phyloP scores from a whole-genome alignment of 2,329 filamentous ascomycete genomes.

The Pseudogymnoascus sp. region DNA sequence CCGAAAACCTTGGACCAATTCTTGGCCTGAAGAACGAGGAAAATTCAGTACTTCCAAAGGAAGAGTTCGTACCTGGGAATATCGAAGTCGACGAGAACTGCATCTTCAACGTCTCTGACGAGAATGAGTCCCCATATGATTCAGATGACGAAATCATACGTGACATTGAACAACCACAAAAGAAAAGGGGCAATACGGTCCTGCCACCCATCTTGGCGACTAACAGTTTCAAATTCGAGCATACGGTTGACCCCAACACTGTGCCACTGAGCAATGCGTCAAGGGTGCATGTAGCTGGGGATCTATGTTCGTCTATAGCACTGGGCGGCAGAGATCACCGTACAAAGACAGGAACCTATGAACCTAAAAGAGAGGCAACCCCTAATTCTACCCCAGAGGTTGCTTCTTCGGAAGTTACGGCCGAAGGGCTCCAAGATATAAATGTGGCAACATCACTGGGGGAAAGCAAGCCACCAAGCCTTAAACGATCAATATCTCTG shows the following conservation, averaged over 20 bases:
- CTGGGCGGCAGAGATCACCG: neutral
- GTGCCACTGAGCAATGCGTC: neutral
- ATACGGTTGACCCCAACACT: neutral
- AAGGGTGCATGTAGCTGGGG: neutral
- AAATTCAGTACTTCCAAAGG: slow-evolving; percentile 16
- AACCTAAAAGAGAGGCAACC: neutral
- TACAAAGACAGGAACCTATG: neutral
- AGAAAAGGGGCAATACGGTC: neutral
- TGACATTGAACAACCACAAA: slow-evolving; percentile 26
- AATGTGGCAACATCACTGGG: neutral
- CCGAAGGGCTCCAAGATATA: neutral
- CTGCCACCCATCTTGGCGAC: neutral
- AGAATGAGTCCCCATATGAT: slow-evolving; percentile 44
- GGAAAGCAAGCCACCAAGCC: neutral
- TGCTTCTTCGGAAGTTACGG: neutral
- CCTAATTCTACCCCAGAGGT: neutral
- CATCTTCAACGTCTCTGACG: slow-evolving; percentile 37
- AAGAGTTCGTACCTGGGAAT: slow-evolving; percentile 9
- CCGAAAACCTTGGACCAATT: slow-evolving; percentile 50
- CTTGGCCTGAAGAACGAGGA: slow-evolving; percentile 31
- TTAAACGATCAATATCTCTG: neutral
- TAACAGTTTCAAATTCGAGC: neutral
- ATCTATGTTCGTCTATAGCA: neutral
- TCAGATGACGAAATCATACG: slow-evolving; percentile 45
- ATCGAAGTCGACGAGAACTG: slow-evolving; percentile 57